These are phyloP conservation scores for Paxillus rubicundulus DNA, from an alignment of 768 basidiomycete genomes.

Conservation along the genomic window DNA sequence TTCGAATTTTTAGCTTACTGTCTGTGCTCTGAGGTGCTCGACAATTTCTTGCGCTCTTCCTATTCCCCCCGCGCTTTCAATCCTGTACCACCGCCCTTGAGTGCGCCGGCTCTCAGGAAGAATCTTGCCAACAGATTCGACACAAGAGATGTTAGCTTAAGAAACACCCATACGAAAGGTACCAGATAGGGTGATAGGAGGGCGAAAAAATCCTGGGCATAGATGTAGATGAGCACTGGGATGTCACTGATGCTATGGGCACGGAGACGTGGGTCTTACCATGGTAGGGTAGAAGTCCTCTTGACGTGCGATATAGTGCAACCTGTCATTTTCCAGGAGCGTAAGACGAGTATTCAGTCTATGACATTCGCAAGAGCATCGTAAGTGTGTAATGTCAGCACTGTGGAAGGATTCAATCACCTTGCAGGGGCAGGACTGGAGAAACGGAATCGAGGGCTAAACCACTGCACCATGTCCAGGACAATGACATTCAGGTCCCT, in stretches of 20 bases:
- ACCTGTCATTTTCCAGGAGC: slow-evolving; percentile 41
- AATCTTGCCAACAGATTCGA: slow-evolving; percentile 1
- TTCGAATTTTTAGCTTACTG: no score
- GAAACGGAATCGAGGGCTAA: slow-evolving; percentile 49
- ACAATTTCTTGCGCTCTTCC: no score
- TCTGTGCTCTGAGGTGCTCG: background rate
- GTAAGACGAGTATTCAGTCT: slow-evolving; percentile 51
- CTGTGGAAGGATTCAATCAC: slow-evolving; percentile 31
- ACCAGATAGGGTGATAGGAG: background rate
- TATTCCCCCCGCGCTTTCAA: no score
- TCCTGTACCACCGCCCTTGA: background rate
- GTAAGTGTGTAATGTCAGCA: background rate
- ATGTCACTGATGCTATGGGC: no score
- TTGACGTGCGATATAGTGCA: slow-evolving; percentile 49
- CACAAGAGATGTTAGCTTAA: slow-evolving; percentile 17
- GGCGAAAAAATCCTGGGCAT: slow-evolving; percentile 1
- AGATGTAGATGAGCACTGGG: no score
- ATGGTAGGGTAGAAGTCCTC: slow-evolving; percentile 62
- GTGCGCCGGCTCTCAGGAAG: background rate
- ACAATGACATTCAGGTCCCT: slow-evolving; percentile 37
- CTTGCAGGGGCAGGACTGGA: slow-evolving; percentile 44
- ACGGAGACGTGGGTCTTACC: slow-evolving; percentile 21
- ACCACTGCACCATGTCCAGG: slow-evolving; percentile 53
- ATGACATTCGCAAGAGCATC: background rate
- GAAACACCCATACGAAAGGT: background rate